Evolutionary conservation across 257 asterid species (phyloP), one percentile per base, ranked within the genome.

Genomic region (Thymus quinquecostatus): DNA sequence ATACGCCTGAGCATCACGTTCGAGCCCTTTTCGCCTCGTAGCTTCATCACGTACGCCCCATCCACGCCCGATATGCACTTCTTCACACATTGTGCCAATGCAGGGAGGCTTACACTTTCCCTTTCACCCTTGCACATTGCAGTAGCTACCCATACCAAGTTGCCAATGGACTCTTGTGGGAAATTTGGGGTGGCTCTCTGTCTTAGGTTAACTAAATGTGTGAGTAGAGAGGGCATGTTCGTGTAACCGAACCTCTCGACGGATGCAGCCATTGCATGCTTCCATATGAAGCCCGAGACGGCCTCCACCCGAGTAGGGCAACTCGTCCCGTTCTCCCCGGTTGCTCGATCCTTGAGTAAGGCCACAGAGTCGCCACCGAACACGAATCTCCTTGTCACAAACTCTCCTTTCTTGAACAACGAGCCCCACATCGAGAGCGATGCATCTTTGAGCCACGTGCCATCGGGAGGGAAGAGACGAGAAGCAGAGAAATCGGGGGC

Each of bases 241-340:
- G 29, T 70, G 48, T 50, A 40, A 8, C 86, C 79, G 4, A 33
- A 13, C 44, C 78, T 70, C 40, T 69, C 48, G 32, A 70, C 72
- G 5, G 79, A 75, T 21, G 88, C 84, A 53, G 77, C 82, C 77
- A 83, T 81, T 36, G 77, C 74, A 60, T 47, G 66, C 40, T 83
- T 87, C 96, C 93, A 92, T 43, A 92, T 76, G 75, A 89, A 87
- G 44, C 88, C 88, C 0, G 97, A 89, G 70, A 89, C 84, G 7
- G 87, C 70, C 86, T 85, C 96, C 6, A 89, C 89, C 0, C 86
- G 85, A 1, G 89, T 89, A 1, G 89, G 84, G 66, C 47, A 44
- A 9, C 49, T 56, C 1, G 33, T 38, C 6, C 41, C 66, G 32
- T 12, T 51, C 9, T 36, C 12, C 68, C 64, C 54, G 0, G 56